Evolutionary conservation across 1,284 basidiomycete species (phyloP), one percentile per base, ranked within the genome.

Genomic region (Calocybe gambosa): DNA sequence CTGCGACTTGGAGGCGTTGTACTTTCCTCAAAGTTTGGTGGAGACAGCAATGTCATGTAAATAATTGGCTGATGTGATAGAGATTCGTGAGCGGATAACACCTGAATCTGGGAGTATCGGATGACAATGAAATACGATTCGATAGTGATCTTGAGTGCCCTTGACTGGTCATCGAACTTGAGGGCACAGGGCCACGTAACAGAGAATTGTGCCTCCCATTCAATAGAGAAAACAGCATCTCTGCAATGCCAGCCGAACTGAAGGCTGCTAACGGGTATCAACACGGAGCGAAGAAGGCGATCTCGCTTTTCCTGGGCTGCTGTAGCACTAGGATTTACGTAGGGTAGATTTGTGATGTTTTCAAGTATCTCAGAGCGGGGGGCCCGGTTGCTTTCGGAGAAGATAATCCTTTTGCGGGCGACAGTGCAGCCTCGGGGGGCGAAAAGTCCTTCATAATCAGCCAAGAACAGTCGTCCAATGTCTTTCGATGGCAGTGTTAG

Each of bases 241-340:
- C 73, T 67, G 50, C 75, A 80, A 48, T 70, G 64, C 74, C 76
- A 78, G 9, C 79, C 77, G 52, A 81, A 74, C 49, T 74, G 72
- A 20, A 84, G 55, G 2, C 63, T 57, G 3, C 47, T 50, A 38
- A 79, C 49, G 1, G 46, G 47, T 9, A 74, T 59, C 9, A 45
- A 36, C 15, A 58, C 53, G 2, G 52, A 45, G 18, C 58, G 53
- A 4, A 77, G 58, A 12, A 64, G 50, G 1, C 47, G 39, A 5
- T 59, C 53, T 5, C 59, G 62, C n/a, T 50, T 50, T 48, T 68
- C 61, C 46, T 61, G 61, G 38, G 65, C 53, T 52, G 69, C 60
- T 6, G 62, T 50, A 5, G 58, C 56, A 21, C 51, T 49, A 2
- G 76, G 77, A 53, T 78, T 67, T 12, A 69, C 53, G 53, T 73